These are phyloP conservation scores for Fusarium incarnatum DNA, from an alignment of 2,329 filamentous ascomycete genomes.

Conservation along the genomic window DNA sequence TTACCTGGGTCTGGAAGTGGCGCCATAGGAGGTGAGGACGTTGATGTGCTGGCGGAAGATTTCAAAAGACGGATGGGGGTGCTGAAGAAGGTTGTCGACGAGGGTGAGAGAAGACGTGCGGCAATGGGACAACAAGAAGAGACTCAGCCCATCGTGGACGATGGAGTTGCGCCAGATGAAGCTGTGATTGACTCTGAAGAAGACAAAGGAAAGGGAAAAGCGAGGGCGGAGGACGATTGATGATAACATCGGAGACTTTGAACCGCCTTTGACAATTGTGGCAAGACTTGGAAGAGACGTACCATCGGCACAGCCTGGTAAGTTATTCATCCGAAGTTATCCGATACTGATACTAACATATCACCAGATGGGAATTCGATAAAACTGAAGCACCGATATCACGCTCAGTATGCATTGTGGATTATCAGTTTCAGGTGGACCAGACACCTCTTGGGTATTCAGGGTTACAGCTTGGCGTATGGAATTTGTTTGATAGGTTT, in stretches of 20 bases:
- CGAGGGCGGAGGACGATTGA: constrained; percentile 26
- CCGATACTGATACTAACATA: not conserved
- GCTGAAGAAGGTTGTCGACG: constrained; percentile 65
- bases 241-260: not conserved
- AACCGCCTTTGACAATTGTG: not conserved
- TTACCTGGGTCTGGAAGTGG: constrained; percentile 49
- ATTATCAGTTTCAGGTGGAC: constrained; percentile 35
- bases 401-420: constrained; percentile 6
- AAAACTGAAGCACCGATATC: not conserved
- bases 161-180: constrained; percentile 31
- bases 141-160: constrained; percentile 7
- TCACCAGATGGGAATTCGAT: constrained; percentile 1
- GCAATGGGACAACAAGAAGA: constrained; percentile 43
- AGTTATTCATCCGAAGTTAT: not conserved
- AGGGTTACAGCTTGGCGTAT: constrained; percentile 36
- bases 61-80: constrained; percentile 69
- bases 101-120: constrained; percentile 59
- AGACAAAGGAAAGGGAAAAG: constrained; percentile 20
- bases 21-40: constrained; percentile 58
- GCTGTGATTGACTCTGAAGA: constrained; percentile 37
- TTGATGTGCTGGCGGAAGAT: constrained; percentile 63
- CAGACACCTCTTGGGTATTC: constrained; percentile 36
- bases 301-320: constrained; percentile 1
- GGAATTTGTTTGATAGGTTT: constrained; percentile 16
- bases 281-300: not conserved